phyloP scores from a whole-genome alignment of 352 stramenopile genomes.

The Phytophthora fragariae region DNA sequence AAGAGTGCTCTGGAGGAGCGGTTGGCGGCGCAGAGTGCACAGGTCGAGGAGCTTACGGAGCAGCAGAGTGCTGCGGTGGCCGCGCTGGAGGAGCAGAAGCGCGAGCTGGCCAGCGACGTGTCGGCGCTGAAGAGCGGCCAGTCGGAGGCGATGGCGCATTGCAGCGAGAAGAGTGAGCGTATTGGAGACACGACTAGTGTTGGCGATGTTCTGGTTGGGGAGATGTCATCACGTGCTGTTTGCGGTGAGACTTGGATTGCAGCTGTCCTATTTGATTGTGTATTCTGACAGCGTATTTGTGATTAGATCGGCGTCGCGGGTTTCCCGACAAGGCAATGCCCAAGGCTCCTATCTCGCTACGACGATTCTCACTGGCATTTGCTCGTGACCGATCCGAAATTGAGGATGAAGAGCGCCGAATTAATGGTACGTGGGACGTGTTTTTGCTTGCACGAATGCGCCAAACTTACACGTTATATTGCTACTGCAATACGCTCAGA shows the following conservation, averaged over 20 bases:
- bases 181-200: not conserved
- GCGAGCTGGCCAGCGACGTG: too few species aligned
- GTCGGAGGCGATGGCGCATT: conserved; percentile 14
- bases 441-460: not conserved
- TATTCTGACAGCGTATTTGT: not conserved
- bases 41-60: too few species aligned
- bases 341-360: conserved; percentile 2
- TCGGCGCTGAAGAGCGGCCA: conserved; percentile 14
- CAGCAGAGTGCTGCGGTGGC: too few species aligned
- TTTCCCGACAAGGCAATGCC: not conserved
- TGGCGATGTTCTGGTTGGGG: not conserved
- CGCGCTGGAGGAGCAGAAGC: too few species aligned
- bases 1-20: too few species aligned
- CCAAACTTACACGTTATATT: not conserved
- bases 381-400: conserved; percentile 42
- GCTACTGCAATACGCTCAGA: conserved; percentile 28
- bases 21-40: too few species aligned
- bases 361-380: conserved; percentile 33
- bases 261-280: too few species aligned
- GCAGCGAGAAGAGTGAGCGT: conserved; percentile 7
- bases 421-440: conserved; percentile 36
- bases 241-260: too few species aligned
- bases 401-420: conserved; percentile 41
- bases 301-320: not conserved
- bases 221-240: not conserved